Conservation (phyloP, 495 filamentous ascomycete genomes). For the Neohortaea acidophila region DNA sequence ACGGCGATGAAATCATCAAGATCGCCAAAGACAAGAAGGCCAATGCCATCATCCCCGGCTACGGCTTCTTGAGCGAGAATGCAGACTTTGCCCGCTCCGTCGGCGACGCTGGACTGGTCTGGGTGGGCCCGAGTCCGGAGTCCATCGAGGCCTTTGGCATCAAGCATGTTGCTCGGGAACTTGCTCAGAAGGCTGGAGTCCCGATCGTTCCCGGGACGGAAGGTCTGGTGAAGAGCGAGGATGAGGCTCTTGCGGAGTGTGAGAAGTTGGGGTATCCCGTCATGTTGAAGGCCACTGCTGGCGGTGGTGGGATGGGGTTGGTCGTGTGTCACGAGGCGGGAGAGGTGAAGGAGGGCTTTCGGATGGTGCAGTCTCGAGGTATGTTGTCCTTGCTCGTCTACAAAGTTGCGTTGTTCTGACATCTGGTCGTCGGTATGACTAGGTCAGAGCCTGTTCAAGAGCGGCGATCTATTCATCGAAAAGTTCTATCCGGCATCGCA, state of each 20-base stretch:
- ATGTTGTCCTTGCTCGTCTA: not conserved
- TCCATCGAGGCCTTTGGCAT: slow-evolving; percentile 41
- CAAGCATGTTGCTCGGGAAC: slow-evolving; percentile 40
- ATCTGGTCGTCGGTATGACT: too few species aligned
- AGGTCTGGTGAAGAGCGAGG: slow-evolving; percentile 32
- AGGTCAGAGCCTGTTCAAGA: slow-evolving; percentile 23
- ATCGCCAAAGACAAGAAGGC: slow-evolving; percentile 31
- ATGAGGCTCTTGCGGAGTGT: slow-evolving; percentile 31
- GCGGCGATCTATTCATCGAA: slow-evolving; percentile 22
- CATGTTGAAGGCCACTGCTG: slow-evolving; percentile 44
- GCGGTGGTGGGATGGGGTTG: slow-evolving; percentile 45
- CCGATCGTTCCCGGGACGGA: slow-evolving; percentile 39
- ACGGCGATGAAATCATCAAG: slow-evolving; percentile 34
- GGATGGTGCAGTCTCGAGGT: slow-evolving; percentile 20
- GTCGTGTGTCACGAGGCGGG: slow-evolving; percentile 19
- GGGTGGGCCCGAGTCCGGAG: slow-evolving; percentile 39
- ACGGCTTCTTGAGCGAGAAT: slow-evolving; percentile 47
- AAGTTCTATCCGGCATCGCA: slow-evolving; percentile 24
- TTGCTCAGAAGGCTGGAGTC: slow-evolving; percentile 36
- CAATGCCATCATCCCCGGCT: slow-evolving; percentile 41
- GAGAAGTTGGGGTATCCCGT: slow-evolving; percentile 38
- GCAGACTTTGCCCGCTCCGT: slow-evolving; percentile 38
- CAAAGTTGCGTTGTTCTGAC: not conserved
- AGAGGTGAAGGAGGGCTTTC: slow-evolving; percentile 21
- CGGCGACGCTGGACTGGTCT: slow-evolving; percentile 35